Percentiles rank a stretch among this genome's conserved stretches.
Conservation (phyloP, 768 basidiomycete genomes). For the Trametopsis cervina region DNA sequence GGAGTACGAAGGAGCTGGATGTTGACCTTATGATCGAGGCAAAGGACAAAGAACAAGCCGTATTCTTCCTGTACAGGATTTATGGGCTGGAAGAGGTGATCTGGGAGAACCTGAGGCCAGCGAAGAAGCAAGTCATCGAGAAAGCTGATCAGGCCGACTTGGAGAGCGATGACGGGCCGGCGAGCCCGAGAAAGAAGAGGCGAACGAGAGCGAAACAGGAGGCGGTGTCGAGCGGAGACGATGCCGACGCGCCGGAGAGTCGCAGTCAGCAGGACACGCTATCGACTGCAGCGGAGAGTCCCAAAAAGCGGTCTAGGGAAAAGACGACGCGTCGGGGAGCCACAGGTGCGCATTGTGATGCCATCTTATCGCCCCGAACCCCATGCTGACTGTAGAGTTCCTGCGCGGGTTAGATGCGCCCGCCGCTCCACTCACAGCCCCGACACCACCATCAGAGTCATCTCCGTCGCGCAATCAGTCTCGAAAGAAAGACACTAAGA, state of each 20-base stretch:
- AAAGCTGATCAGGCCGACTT: neutral
- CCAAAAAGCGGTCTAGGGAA: too few species aligned
- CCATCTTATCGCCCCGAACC: too few species aligned
- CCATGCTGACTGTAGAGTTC: too few species aligned
- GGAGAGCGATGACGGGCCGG: neutral
- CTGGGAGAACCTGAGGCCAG: slow-evolving; percentile 34
- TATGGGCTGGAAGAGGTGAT: slow-evolving; percentile 66
- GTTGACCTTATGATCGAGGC: slow-evolving; percentile 88
- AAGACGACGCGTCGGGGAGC: too few species aligned
- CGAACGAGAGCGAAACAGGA: slow-evolving; percentile 1
- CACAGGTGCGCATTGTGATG: too few species aligned
- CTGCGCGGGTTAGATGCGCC: too few species aligned
- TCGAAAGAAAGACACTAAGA: too few species aligned
- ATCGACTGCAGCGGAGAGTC: too few species aligned
- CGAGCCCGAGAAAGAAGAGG: neutral
- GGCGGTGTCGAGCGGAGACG: neutral
- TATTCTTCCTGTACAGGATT: slow-evolving; percentile 75
- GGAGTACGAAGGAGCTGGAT: slow-evolving; percentile 5
- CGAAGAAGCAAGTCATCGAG: slow-evolving; percentile 13
- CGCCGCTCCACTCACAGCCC: too few species aligned
- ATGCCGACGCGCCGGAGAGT: neutral
- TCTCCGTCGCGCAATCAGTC: too few species aligned
- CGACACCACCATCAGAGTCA: too few species aligned
- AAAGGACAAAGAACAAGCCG: slow-evolving; percentile 91
- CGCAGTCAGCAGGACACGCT: too few species aligned